Evolutionary conservation across 805 yeast genomes (phyloP).

Genomic region (Candida lessepsii): DNA sequence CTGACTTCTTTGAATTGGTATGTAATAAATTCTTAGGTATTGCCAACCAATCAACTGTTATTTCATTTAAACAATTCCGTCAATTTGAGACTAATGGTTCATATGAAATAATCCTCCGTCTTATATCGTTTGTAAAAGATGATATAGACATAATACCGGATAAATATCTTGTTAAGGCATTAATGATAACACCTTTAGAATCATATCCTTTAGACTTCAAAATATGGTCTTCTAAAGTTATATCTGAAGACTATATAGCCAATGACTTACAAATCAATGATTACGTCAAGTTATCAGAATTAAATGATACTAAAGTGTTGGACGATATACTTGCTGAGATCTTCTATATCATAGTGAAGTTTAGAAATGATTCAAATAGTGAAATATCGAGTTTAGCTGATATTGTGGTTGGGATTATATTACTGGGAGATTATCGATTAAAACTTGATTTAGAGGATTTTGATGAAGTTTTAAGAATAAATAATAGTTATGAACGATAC

Average conservation of each 20-base stretch:
- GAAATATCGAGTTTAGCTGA: constrained; percentile 8
- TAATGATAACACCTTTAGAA: constrained; percentile 5
- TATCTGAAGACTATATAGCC: constrained; percentile 1
- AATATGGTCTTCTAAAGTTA: constrained; percentile 21
- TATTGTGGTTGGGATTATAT: constrained; percentile 4
- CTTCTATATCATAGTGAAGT: neutral
- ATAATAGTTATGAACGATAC: neutral
- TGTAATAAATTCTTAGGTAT: neutral
- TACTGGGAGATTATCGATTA: neutral
- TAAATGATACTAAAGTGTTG: neutral
- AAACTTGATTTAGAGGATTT: too few relatives aligned
- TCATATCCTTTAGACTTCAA: constrained; percentile 16
- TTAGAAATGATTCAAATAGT: neutral
- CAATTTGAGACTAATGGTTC: neutral
- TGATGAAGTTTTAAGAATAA: constrained; percentile 1
- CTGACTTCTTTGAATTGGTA: neutral
- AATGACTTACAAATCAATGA: constrained; percentile 1
- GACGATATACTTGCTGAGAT: constrained; percentile 1
- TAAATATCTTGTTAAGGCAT: constrained; percentile 9
- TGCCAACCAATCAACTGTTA: neutral
- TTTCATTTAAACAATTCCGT: neutral
- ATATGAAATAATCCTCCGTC: neutral
- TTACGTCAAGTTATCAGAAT: neutral
- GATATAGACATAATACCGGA: neutral
- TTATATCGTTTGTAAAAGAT: neutral